Evolutionary conservation across 176 grass and related monocot genomes (phyloP), one percentile per base, ranked within the genome.

Genomic region (Microstegium vimineum): DNA sequence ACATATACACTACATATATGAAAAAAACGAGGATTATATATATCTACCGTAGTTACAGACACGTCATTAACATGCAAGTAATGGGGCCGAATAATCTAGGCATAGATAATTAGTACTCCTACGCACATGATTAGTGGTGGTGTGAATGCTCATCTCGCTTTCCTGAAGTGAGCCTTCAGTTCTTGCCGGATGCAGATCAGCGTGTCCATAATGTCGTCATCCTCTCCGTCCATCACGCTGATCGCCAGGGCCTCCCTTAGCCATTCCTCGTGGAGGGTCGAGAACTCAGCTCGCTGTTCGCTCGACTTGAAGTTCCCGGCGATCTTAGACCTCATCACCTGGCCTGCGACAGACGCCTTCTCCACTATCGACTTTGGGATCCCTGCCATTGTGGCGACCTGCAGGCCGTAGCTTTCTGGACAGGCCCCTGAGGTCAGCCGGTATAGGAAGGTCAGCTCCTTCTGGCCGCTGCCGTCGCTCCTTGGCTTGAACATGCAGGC

Each of bases 231-330:
- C 65, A 65, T 77, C 22, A 60, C 37, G 8, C 72, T 81, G 75
- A 93, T 22, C 6, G 75, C 84, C 67, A 89, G 8, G 65, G 91
- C 80, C 17, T 79, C 78, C 54, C 84, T 91, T 62, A 94, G 57
- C 95, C 95, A 94, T 75, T 98, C 92, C 69, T 98, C 95, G 4
- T 98, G 95, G 28, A 93, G 90, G 18, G 88, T 93, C 17, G 95
- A 98, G 75, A 98, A 98, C 43, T 86, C 78, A 0, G 90, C 91
- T 27, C 92, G 81, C 40, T 73, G 79, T 84, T 94, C 90, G 43
- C 90, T 98, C 26, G 90, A 93, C 81, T 73, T 90, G 84, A 98
- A 98, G 73, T 84, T 93, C 33, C 59, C 52, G 10, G 82, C 76
- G 40, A 98, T 90, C 74, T 78, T 91, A 32, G 74, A 78, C 69